Percentiles rank a stretch among this genome's conserved stretches.
phyloP scores from a whole-genome alignment of 2,329 filamentous ascomycete species.

The Pochonia chlamydosporia region DNA sequence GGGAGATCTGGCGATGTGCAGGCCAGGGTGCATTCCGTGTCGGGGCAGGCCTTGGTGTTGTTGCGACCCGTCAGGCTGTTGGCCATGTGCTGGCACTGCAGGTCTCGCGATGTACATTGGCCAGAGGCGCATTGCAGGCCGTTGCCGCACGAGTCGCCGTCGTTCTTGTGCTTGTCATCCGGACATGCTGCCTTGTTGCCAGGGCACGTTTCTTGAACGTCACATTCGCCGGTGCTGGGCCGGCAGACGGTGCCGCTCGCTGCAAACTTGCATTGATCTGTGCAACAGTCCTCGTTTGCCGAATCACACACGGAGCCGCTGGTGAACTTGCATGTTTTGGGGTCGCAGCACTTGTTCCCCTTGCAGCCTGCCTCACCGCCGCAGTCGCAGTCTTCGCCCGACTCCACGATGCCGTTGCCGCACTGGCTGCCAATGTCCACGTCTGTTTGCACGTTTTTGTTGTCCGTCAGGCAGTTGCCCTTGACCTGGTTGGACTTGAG shows the following conservation, averaged over 20 bases:
- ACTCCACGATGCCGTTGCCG: conserved; percentile 94
- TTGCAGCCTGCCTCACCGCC: conserved; percentile 69
- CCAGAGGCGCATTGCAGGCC: conserved; percentile 79
- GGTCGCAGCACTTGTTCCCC: conserved; percentile 75
- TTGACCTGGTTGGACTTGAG: conserved; percentile 69
- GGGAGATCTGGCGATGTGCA: conserved; percentile 69
- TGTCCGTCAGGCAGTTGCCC: conserved; percentile 73
- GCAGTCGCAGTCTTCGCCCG: conserved; percentile 93
- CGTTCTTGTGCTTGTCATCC: conserved; percentile 58
- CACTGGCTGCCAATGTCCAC: conserved; percentile 79
- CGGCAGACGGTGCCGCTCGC: conserved; percentile 71
- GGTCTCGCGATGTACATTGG: conserved; percentile 87
- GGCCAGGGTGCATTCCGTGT: conserved; percentile 62
- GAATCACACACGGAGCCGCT: conserved; percentile 71
- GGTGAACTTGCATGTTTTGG: conserved; percentile 81
- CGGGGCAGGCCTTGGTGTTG: conserved; percentile 71
- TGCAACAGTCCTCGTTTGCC: conserved; percentile 78
- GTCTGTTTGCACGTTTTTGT: conserved; percentile 75
- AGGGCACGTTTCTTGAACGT: conserved; percentile 77
- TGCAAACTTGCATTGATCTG: conserved; percentile 59
- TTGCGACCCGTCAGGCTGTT: conserved; percentile 67
- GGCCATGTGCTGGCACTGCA: conserved; percentile 82
- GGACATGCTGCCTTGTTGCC: conserved; percentile 72
- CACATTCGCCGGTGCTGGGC: conserved; percentile 71
- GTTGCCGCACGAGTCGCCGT: conserved; percentile 67